Percentiles rank a stretch among this genome's conserved stretches.
phyloP scores from a whole-genome alignment of 352 stramenopile genomes.

The Phytophthora pluvialis region DNA sequence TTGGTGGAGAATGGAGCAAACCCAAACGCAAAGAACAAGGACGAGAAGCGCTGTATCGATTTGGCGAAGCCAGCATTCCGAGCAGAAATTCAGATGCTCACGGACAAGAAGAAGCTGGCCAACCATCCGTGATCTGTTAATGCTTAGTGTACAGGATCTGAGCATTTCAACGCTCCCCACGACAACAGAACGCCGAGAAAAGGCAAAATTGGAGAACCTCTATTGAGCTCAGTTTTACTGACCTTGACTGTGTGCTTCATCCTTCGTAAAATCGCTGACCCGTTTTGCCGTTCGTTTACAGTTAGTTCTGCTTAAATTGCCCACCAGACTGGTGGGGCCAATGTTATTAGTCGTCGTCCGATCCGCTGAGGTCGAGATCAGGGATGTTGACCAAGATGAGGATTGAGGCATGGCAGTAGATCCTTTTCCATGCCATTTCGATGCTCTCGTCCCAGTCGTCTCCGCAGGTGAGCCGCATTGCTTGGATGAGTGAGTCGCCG shows the following conservation, averaged over 20 bases:
- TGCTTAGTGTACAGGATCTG: background rate
- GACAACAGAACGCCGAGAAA: background rate
- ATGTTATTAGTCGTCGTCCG: constrained; percentile 38
- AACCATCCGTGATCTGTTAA: constrained; percentile 5
- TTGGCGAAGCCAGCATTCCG: constrained; percentile 57
- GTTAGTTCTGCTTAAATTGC: background rate
- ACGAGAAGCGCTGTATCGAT: constrained; percentile 61
- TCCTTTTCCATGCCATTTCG: constrained; percentile 58
- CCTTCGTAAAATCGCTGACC: too few species aligned
- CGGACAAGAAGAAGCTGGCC: constrained; percentile 27
- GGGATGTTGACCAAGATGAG: constrained; percentile 74
- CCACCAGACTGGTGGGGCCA: background rate
- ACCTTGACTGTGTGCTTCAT: background rate
- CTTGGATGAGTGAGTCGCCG: constrained; percentile 61
- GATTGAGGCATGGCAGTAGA: constrained; percentile 67
- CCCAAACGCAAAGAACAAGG: constrained; percentile 61
- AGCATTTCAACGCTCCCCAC: background rate
- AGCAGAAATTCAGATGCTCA: constrained; percentile 45
- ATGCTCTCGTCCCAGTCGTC: constrained; percentile 55
- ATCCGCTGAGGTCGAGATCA: constrained; percentile 57
- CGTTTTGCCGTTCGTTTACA: too few species aligned
- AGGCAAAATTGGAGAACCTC: constrained; percentile 4
- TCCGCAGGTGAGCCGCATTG: constrained; percentile 59
- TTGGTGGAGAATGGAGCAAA: constrained; percentile 67
- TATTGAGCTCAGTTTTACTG: constrained; percentile 4